Evolutionary conservation across 768 basidiomycete genomes (phyloP).

Genomic region (Pulveroboletus sp.): DNA sequence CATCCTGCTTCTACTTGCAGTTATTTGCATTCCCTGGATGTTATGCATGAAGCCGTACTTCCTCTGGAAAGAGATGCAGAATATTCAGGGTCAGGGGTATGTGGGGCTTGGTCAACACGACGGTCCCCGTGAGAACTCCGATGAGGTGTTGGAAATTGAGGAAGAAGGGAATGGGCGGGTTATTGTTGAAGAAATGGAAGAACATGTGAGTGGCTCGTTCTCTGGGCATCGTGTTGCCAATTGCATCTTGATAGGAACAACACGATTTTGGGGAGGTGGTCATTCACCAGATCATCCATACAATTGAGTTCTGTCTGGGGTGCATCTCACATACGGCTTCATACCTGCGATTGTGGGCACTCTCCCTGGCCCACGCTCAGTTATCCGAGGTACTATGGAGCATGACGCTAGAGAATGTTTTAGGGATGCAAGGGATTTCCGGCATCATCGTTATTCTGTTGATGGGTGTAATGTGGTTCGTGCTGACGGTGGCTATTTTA

Average conservation of each 20-base stretch:
- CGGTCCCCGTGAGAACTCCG: constrained; percentile 52
- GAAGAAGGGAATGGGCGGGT: constrained; percentile 78
- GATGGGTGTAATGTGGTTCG: constrained; percentile 73
- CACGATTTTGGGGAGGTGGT: constrained; percentile 95
- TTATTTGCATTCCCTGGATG: constrained; percentile 93
- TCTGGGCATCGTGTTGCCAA: constrained; percentile 6
- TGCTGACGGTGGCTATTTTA: constrained; percentile 69
- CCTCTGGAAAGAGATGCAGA: constrained; percentile 85
- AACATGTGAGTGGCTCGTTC: constrained; percentile 55
- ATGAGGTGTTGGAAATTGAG: constrained; percentile 68
- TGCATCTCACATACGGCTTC: constrained; percentile 98
- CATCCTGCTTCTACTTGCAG: constrained; percentile 72
- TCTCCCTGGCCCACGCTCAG: constrained; percentile 97
- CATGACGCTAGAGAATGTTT: constrained; percentile 72
- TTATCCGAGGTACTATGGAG: constrained; percentile 90
- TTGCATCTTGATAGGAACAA: constrained; percentile 51
- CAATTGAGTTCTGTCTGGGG: constrained; percentile 98
- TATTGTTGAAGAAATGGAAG: constrained; percentile 69
- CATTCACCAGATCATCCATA: constrained; percentile 97
- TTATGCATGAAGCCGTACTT: constrained; percentile 90
- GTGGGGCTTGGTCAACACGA: constrained; percentile 61
- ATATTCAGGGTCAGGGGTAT: constrained; percentile 83
- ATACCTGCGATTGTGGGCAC: constrained; percentile 92
- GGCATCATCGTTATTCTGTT: constrained; percentile 54
- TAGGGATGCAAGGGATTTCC: constrained; percentile 63